Conservation (phyloP, 2,329 filamentous ascomycete genomes). For the Amylocarpus encephaloides region DNA sequence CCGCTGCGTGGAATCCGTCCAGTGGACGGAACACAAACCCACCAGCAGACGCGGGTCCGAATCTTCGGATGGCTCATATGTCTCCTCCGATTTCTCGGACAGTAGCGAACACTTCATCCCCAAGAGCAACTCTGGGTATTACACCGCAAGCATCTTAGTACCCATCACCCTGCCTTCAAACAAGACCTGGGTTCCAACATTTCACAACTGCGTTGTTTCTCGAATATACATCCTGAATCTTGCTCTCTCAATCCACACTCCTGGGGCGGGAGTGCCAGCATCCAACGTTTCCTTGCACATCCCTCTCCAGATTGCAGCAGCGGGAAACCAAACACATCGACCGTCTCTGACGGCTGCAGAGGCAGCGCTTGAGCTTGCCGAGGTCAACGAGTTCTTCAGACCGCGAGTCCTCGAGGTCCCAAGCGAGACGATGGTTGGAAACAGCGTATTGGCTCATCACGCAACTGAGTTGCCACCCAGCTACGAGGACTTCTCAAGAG, state of each 20-base stretch:
- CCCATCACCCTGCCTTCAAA: slow-evolving; percentile 54
- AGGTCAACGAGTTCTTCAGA: slow-evolving; percentile 24
- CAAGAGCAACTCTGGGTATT: slow-evolving; percentile 31
- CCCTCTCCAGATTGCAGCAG: slow-evolving; percentile 28
- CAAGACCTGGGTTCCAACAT: slow-evolving; percentile 61
- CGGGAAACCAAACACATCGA: slow-evolving; percentile 15
- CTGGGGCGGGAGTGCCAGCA: slow-evolving; percentile 35
- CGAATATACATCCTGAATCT: slow-evolving; percentile 57
- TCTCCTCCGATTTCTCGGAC: slow-evolving; percentile 24
- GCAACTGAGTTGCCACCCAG: slow-evolving; percentile 23
- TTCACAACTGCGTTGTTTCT: slow-evolving; percentile 62
- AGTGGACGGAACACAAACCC: slow-evolving; percentile 27
- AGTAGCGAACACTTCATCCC: slow-evolving; percentile 3
- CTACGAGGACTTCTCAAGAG: slow-evolving; percentile 23
- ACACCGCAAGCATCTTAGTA: slow-evolving; percentile 56
- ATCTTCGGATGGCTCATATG: slow-evolving; percentile 23
- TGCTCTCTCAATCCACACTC: slow-evolving; percentile 47
- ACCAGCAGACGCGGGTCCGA: slow-evolving; percentile 23
- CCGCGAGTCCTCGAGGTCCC: slow-evolving; percentile 27
- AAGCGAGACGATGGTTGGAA: slow-evolving; percentile 19
- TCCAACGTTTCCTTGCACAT: slow-evolving; percentile 29
- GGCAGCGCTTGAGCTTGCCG: slow-evolving; percentile 24
- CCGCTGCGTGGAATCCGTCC: slow-evolving; percentile 27
- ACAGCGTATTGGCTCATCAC: slow-evolving; percentile 19
- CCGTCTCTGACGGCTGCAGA: slow-evolving; percentile 16